These are phyloP conservation scores for Talaromyces sp. DNA, from an alignment of 2,329 filamentous ascomycete genomes.

Conservation along the genomic window DNA sequence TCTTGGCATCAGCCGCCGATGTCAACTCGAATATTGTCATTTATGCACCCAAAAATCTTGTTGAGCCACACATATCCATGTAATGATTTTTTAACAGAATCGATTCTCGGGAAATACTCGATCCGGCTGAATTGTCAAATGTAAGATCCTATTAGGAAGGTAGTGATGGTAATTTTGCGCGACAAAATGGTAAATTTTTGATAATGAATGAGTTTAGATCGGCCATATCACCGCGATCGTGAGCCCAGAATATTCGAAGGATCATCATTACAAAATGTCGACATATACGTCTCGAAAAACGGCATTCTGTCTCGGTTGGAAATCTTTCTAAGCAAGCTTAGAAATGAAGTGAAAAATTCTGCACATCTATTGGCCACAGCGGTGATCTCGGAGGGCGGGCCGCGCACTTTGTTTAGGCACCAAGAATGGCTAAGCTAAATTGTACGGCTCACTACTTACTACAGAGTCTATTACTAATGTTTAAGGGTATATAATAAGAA, in stretches of 20 bases:
- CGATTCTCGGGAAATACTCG: too few relatives aligned
- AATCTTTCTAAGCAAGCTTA: not conserved
- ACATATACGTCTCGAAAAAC: not conserved
- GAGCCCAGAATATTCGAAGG: not conserved
- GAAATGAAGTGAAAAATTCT: not conserved
- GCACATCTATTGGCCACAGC: not conserved
- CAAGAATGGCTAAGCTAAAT: not conserved
- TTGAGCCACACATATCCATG: not conserved
- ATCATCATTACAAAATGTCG: not conserved
- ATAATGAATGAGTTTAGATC: not conserved
- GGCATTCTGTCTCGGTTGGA: not conserved
- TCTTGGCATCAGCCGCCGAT: not conserved
- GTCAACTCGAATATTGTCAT: not conserved
- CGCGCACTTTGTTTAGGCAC: not conserved
- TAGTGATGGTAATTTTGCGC: not conserved
- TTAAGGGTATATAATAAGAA: not conserved
- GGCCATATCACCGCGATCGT: not conserved
- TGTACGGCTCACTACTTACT: too few relatives aligned
- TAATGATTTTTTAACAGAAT: not conserved
- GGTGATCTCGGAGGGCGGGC: conserved; percentile 8
- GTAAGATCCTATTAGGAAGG: not conserved
- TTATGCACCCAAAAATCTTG: not conserved
- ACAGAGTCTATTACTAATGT: too few relatives aligned
- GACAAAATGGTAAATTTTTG: not conserved
- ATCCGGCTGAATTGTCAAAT: too few relatives aligned